Percentiles rank a stretch among this genome's conserved stretches.
phyloP scores from a whole-genome alignment of 768 basidiomycete species.

The Kondoa subrosea region DNA sequence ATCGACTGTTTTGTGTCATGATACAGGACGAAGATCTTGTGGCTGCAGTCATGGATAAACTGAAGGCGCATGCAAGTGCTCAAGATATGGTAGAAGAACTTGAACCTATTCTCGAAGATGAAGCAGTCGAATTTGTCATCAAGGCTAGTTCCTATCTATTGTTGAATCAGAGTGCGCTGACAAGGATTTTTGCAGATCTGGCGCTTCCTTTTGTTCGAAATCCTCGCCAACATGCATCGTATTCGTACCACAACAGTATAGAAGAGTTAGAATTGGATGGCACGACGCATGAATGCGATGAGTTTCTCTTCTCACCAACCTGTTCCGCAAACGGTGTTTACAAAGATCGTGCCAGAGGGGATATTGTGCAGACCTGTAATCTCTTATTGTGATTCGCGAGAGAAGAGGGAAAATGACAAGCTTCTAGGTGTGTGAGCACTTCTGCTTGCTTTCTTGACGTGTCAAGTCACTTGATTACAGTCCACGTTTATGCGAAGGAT shows the following conservation, averaged over 20 bases:
- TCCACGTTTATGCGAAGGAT: no score
- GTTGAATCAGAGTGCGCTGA: not conserved
- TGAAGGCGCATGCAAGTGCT: constrained; percentile 25
- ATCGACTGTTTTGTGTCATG: no score
- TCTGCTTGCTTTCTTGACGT: not conserved
- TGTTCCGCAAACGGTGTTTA: not conserved
- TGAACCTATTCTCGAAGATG: constrained; percentile 29
- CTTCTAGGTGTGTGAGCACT: not conserved
- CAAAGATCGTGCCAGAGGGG: no score
- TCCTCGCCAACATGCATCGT: constrained; percentile 11
- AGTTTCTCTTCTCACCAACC: not conserved
- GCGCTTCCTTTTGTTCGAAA: constrained; percentile 19
- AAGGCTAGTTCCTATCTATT: constrained; percentile 11
- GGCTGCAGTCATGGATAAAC: constrained; percentile 23
- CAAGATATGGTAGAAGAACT: constrained; percentile 27
- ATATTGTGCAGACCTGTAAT: no score
- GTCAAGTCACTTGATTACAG: no score
- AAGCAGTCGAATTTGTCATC: constrained; percentile 26
- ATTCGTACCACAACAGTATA: not conserved
- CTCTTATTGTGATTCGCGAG: no score
- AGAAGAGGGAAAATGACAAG: no score
- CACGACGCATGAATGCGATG: not conserved
- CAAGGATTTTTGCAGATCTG: constrained; percentile 5
- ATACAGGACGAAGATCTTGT: constrained; percentile 26
- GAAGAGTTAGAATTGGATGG: not conserved